Evolutionary conservation across 1,284 basidiomycete genomes (phyloP).

Genomic region (Athelia sp.): DNA sequence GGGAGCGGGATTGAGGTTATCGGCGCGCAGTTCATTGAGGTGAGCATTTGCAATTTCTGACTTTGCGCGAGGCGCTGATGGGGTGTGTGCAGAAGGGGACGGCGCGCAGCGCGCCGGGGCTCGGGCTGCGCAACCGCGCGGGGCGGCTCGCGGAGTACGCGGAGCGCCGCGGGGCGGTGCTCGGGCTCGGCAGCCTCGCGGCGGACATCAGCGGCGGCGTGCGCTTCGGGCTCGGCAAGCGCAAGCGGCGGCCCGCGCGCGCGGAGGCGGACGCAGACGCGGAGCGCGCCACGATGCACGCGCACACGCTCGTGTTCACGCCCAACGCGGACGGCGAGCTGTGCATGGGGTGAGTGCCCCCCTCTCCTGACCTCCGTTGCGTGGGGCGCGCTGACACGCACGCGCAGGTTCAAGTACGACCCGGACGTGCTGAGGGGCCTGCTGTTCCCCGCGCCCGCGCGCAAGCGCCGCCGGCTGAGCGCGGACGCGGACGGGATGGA

Average conservation of each 20-base stretch:
- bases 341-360: slow-evolving; percentile 41
- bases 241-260: slow-evolving; percentile 15
- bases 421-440: slow-evolving; percentile 37
- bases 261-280: slow-evolving; percentile 24
- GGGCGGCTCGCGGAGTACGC: slow-evolving; percentile 65
- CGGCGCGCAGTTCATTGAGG: slow-evolving; percentile 55
- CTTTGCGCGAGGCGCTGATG: slow-evolving; percentile 1
- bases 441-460: slow-evolving; percentile 33
- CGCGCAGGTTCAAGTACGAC: slow-evolving; percentile 55
- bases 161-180: slow-evolving; percentile 49
- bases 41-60: slow-evolving; percentile 23
- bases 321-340: slow-evolving; percentile 35
- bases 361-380: no score
- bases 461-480: not conserved
- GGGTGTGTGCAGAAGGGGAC: slow-evolving; percentile 33
- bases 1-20: slow-evolving; percentile 71
- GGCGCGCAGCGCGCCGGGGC: slow-evolving; percentile 36
- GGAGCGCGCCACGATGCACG: slow-evolving; percentile 31
- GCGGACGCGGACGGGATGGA: not conserved
- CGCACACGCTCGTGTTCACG: slow-evolving; percentile 41
- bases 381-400: no score
- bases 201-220: slow-evolving; percentile 19
- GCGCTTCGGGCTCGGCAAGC: slow-evolving; percentile 11
- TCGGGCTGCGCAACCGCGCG: slow-evolving; percentile 52
- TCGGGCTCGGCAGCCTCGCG: slow-evolving; percentile 34